These are phyloP conservation scores for Actinomucor elegans DNA, from an alignment of 371 early-diverging fungal genomes.

Conservation along the genomic window DNA sequence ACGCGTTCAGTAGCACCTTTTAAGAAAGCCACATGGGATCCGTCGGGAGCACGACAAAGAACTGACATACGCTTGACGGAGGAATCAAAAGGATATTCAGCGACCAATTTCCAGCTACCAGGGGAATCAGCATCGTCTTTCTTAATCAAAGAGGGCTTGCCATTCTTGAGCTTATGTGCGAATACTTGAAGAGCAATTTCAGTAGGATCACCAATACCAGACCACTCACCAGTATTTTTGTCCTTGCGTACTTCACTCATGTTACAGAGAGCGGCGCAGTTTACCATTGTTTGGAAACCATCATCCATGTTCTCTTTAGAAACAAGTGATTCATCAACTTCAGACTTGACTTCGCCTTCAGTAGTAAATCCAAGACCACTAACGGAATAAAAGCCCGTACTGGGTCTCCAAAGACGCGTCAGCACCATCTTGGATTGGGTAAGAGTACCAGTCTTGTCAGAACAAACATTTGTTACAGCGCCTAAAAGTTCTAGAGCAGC, in stretches of 20 bases:
- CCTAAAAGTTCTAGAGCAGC: constrained; percentile 90
- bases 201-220: constrained; percentile 83
- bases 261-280: constrained; percentile 70
- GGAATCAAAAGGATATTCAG: constrained; percentile 84
- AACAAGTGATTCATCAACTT: constrained; percentile 18
- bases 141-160: constrained; percentile 57
- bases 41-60: constrained; percentile 61
- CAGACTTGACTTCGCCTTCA: constrained; percentile 35
- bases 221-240: constrained; percentile 61
- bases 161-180: constrained; percentile 70
- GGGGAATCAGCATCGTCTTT: constrained; percentile 17
- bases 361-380: constrained; percentile 59
- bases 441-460: constrained; percentile 95
- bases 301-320: constrained; percentile 31
- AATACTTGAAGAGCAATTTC: constrained; percentile 79
- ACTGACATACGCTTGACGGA: constrained; percentile 93
- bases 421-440: constrained; percentile 92
- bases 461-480: constrained; percentile 90
- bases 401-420: constrained; percentile 72
- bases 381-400: constrained; percentile 60
- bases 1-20: constrained; percentile 84
- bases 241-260: constrained; percentile 69
- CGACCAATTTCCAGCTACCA: constrained; percentile 62
- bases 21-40: constrained; percentile 49
- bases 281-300: constrained; percentile 38